These are phyloP conservation scores for Aspergillus pseudoglaucus DNA, from an alignment of 2,329 filamentous ascomycete species.

Conservation along the genomic window DNA sequence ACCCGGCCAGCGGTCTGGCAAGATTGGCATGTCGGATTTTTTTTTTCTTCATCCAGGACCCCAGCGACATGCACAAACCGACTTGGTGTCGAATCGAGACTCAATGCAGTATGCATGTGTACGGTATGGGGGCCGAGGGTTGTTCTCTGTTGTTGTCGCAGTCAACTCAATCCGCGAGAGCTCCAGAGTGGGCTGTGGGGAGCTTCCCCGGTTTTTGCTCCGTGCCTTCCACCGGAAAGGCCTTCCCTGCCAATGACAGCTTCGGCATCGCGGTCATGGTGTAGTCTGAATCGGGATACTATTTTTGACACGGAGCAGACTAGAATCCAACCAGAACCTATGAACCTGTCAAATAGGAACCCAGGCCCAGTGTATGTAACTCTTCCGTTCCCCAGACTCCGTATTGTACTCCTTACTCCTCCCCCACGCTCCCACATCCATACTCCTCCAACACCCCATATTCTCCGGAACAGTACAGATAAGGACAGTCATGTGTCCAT, in stretches of 20 bases:
- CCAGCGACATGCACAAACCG: not conserved
- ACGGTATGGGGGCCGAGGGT: not conserved
- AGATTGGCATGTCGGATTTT: slow-evolving; percentile 1
- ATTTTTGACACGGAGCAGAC: not conserved
- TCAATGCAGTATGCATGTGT: not conserved
- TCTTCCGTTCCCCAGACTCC: not conserved
- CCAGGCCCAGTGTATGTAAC: not conserved
- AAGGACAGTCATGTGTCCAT: not conserved
- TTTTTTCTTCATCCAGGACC: not conserved
- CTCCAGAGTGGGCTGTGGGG: not conserved
- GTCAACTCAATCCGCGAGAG: not conserved
- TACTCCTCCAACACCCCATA: not conserved
- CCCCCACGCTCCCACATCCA: not conserved
- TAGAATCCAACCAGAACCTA: too few relatives aligned
- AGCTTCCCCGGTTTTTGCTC: not conserved
- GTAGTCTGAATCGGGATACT: not conserved
- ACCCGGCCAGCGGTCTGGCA: not conserved
- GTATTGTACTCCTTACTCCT: not conserved
- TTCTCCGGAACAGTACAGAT: not conserved
- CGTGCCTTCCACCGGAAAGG: not conserved
- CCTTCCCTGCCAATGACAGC: slow-evolving; percentile 1
- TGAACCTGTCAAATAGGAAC: too few relatives aligned
- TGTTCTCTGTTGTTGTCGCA: not conserved
- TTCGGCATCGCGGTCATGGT: slow-evolving; percentile 1
- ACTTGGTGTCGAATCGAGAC: not conserved